Percentiles rank a stretch among this genome's conserved stretches.
Conservation (phyloP, 1,139 yeast genomes). For the Groenewaldozyma auringiensis region DNA sequence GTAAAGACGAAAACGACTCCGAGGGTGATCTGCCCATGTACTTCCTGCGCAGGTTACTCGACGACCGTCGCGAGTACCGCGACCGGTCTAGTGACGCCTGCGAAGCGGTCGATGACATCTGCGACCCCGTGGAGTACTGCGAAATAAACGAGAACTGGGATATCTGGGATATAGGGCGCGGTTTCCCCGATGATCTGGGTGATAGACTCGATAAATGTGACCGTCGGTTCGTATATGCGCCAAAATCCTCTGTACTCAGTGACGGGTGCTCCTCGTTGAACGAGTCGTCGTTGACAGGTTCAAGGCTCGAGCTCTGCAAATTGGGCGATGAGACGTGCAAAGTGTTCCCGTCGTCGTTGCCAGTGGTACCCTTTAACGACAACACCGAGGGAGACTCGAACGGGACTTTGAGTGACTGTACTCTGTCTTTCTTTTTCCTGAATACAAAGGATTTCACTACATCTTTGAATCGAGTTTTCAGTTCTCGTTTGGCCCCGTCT, state of each 20-base stretch:
- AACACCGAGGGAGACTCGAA: neutral
- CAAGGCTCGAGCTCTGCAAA: neutral
- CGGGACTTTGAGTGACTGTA: neutral
- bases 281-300: neutral
- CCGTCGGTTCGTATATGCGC: neutral
- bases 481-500: neutral
- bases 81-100: conserved; percentile 17
- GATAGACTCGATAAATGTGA: conserved; percentile 12
- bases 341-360: neutral
- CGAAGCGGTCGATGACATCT: conserved; percentile 21
- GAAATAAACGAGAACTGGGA: conserved; percentile 55
- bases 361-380: neutral
- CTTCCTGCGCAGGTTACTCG: conserved; percentile 9
- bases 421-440: neutral
- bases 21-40: conserved; percentile 26
- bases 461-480: neutral
- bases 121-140: conserved; percentile 35
- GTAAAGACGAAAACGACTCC: conserved; percentile 29
- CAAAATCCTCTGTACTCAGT: neutral
- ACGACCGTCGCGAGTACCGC: conserved; percentile 5
- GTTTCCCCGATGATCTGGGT: conserved; percentile 12
- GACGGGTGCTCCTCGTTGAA: neutral
- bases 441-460: neutral
- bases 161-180: conserved; percentile 58
- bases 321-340: neutral